Percentiles rank a stretch among this genome's conserved stretches.
phyloP scores from a whole-genome alignment of 176 grass and related monocot genomes.

The Triticum timopheevii region DNA sequence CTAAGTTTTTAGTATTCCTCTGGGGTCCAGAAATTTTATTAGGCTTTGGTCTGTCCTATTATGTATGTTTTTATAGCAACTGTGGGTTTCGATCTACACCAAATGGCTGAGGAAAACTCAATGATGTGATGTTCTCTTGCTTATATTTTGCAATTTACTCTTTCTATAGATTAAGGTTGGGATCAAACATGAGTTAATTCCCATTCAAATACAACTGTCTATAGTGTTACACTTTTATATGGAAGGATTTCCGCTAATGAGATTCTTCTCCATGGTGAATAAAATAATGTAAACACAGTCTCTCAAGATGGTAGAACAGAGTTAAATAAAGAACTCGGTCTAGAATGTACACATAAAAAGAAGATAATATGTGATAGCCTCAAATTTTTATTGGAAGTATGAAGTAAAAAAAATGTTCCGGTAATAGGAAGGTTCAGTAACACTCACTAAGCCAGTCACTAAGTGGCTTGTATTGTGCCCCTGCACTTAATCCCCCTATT shows the following conservation, averaged over 20 bases:
- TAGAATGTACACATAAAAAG: background rate
- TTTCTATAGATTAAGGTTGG: too few relatives aligned
- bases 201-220: too few relatives aligned
- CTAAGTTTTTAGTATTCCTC: background rate
- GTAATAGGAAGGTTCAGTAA: background rate
- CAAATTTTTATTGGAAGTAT: background rate
- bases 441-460: conserved; percentile 29
- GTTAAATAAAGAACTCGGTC: background rate
- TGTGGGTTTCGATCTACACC: background rate
- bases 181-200: too few relatives aligned
- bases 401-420: background rate
- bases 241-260: too few relatives aligned
- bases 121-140: background rate
- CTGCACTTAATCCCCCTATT: conserved; percentile 66
- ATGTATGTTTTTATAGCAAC: background rate
- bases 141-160: background rate
- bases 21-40: background rate
- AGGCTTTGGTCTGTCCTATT: background rate
- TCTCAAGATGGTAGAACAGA: background rate
- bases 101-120: background rate
- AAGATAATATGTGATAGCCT: background rate
- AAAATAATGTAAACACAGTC: background rate
- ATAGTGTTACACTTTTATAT: too few relatives aligned
- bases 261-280: background rate
- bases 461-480: conserved; percentile 68